Conservation (phyloP, 148 eudicot genomes). For the Diospyros kaki region DNA sequence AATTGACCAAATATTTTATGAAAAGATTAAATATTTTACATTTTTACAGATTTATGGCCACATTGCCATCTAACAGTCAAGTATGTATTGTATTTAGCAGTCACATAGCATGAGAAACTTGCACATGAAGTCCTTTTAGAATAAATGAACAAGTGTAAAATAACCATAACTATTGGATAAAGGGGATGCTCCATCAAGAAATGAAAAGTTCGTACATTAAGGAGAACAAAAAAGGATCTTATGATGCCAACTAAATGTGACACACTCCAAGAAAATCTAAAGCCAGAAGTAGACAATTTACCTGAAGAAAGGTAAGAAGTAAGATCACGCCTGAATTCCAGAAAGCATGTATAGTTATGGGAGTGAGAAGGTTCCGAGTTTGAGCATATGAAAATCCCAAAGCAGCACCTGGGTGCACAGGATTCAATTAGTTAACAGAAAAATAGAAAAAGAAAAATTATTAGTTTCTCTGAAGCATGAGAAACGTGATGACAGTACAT, state of each 20-base stretch:
- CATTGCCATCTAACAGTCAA: too few relatives aligned
- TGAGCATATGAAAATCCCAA: conserved; percentile 96
- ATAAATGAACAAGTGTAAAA: not conserved
- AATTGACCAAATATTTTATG: too few relatives aligned
- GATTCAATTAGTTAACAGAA: not conserved
- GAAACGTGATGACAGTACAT: not conserved
- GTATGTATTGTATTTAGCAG: too few relatives aligned
- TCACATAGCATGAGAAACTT: not conserved
- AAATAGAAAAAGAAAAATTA: too few relatives aligned
- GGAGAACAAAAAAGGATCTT: not conserved
- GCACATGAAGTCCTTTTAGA: not conserved
- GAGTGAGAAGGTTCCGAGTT: conserved; percentile 88
- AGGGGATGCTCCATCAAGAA: not conserved
- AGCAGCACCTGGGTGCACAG: conserved; percentile 46
- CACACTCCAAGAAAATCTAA: not conserved
- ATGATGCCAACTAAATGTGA: not conserved
- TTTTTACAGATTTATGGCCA: too few relatives aligned
- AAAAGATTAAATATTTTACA: too few relatives aligned
- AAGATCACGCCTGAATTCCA: conserved; percentile 98
- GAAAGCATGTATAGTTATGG: conserved; percentile 79
- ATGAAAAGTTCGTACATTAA: not conserved
- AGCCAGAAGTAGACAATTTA: conserved; percentile 20
- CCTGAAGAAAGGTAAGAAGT: conserved; percentile 95
- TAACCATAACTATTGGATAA: not conserved
- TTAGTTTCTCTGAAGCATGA: not conserved